Conservation (phyloP, 768 basidiomycete genomes). For the Pisolithus microcarpus region DNA sequence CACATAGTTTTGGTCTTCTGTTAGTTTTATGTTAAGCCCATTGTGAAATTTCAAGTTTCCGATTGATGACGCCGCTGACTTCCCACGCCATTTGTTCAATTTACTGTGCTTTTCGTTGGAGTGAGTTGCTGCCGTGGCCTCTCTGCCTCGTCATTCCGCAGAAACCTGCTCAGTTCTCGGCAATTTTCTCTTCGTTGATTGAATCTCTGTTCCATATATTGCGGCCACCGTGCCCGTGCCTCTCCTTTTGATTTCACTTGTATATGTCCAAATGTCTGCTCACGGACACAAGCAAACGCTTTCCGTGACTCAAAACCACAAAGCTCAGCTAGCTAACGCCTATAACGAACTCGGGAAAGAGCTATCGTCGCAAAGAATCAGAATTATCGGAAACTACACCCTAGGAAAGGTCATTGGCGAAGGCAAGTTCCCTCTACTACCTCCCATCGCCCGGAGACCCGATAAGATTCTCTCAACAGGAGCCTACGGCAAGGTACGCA, state of each 20-base stretch:
- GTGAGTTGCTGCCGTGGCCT: neutral
- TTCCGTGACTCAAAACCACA: constrained; percentile 68
- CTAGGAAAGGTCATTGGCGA: constrained; percentile 92
- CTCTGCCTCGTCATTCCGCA: neutral
- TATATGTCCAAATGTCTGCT: constrained; percentile 37
- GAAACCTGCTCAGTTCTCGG: neutral
- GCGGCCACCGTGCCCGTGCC: constrained; percentile 30
- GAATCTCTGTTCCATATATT: constrained; percentile 14
- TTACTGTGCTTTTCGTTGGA: neutral
- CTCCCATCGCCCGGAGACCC: constrained; percentile 11
- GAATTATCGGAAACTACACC: constrained; percentile 92
- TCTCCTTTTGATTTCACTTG: constrained; percentile 24
- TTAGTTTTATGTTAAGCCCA: neutral
- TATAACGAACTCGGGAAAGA: constrained; percentile 98
- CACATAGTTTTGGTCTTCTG: neutral
- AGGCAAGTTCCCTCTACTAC: constrained; percentile 45
- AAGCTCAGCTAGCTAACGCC: constrained; percentile 85
- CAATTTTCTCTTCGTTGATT: constrained; percentile 4
- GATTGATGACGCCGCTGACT: neutral
- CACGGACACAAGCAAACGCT: constrained; percentile 55
- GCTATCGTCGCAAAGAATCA: constrained; percentile 82
- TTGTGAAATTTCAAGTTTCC: neutral
- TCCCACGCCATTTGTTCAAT: neutral
- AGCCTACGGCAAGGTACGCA: constrained; percentile 90
- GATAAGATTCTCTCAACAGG: constrained; percentile 42